Evolutionary conservation across 352 stramenopile genomes (phyloP).

Genomic region (Pythium chondricola): DNA sequence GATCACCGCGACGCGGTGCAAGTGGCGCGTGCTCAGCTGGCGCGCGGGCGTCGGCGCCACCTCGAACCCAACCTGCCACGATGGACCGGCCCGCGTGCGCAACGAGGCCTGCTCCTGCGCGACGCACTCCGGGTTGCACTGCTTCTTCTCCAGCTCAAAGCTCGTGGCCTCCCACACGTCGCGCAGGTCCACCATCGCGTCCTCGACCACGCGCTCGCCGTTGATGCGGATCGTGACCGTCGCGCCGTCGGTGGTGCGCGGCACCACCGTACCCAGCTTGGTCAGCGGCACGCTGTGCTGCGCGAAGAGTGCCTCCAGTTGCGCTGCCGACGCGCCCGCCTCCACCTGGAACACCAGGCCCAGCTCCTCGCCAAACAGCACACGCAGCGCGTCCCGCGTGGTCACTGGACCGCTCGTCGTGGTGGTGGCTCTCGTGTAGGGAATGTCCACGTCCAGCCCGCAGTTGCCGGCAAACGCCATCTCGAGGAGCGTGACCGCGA

Average conservation of each 20-base stretch:
- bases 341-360: slow-evolving; percentile 96
- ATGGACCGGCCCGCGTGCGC: slow-evolving; percentile 74
- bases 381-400: slow-evolving; percentile 55
- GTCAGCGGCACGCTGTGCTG: slow-evolving; percentile 74
- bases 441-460: slow-evolving; percentile 91
- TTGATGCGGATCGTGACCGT: slow-evolving; percentile 90
- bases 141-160: slow-evolving; percentile 96
- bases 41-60: slow-evolving; percentile 78
- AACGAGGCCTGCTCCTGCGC: slow-evolving; percentile 91
- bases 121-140: slow-evolving; percentile 96
- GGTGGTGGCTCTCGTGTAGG: slow-evolving; percentile 23
- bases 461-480: slow-evolving; percentile 99
- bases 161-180: slow-evolving; percentile 99
- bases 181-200: slow-evolving; percentile 82
- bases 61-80: slow-evolving; percentile 89
- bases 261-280: slow-evolving; percentile 91
- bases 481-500: slow-evolving; percentile 94
- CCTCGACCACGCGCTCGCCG: slow-evolving; percentile 65
- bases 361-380: slow-evolving; percentile 97
- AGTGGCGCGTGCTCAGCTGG: slow-evolving; percentile 64
- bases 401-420: slow-evolving; percentile 17
- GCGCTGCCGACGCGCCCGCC: slow-evolving; percentile 33
- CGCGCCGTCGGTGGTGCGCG: slow-evolving; percentile 55
- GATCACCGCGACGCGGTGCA: slow-evolving; percentile 95
- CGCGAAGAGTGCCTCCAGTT: slow-evolving; percentile 86